Conservation (phyloP, 2,329 filamentous ascomycete genomes). For the Pseudomassariella vexata region DNA sequence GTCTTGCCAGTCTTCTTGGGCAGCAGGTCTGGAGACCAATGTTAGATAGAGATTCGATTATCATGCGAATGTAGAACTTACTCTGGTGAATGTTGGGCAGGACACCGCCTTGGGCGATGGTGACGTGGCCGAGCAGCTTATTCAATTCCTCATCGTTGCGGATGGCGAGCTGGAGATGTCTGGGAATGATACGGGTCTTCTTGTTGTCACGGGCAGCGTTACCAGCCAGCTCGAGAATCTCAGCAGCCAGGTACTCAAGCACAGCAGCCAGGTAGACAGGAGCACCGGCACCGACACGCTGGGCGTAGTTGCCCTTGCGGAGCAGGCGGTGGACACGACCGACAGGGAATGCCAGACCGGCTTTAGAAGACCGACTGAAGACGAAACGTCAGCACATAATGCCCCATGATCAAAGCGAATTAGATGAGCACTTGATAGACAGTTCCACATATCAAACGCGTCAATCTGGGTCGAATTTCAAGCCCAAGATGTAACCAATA, state of each 20-base stretch:
- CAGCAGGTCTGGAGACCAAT: constrained; percentile 67
- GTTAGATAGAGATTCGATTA: constrained; percentile 29
- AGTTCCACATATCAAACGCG: constrained; percentile 34
- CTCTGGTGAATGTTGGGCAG: constrained; percentile 96
- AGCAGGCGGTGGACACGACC: constrained; percentile 99
- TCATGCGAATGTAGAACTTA: constrained; percentile 44
- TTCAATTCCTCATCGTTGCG: constrained; percentile 99
- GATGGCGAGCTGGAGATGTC: constrained; percentile 98
- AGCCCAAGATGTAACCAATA: constrained; percentile 5
- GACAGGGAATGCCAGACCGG: constrained; percentile 96
- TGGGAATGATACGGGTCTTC: constrained; percentile 99
- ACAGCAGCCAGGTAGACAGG: constrained; percentile 97
- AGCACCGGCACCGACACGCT: constrained; percentile 97
- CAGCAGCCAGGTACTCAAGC: constrained; percentile 95
- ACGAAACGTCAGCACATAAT: constrained; percentile 28
- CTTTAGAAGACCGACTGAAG: constrained; percentile 92
- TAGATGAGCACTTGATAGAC: constrained; percentile 8
- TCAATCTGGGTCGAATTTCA: constrained; percentile 19
- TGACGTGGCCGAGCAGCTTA: constrained; percentile 95
- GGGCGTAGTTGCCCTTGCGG: constrained; percentile 98
- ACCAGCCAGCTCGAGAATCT: constrained; percentile 97
- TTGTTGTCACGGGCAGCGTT: constrained; percentile 99
- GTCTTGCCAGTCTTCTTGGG: constrained; percentile 98
- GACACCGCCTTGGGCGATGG: constrained; percentile 95
- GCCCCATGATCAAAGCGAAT: constrained; percentile 9